Evolutionary conservation across 306 rosid genomes (phyloP).

Genomic region (Lupinus albus): DNA sequence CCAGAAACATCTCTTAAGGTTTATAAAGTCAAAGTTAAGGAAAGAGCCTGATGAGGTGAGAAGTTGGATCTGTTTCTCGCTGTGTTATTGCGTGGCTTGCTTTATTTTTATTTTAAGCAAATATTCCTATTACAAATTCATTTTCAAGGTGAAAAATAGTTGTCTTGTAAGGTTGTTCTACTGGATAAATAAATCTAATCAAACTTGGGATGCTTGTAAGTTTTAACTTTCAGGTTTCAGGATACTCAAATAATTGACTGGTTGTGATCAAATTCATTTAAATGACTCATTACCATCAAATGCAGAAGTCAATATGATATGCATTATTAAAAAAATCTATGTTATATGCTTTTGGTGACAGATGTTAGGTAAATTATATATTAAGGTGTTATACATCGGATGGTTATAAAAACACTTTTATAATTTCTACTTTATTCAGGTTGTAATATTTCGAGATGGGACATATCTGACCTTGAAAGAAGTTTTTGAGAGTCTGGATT

Average conservation of each 20-base stretch:
- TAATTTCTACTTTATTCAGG: constrained; percentile 54
- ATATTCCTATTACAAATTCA: no score
- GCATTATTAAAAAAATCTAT: neutral
- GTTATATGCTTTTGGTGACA: constrained; percentile 10
- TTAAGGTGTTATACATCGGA: constrained; percentile 28
- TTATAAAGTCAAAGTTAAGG: constrained; percentile 97
- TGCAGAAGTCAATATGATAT: neutral
- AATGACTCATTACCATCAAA: constrained; percentile 2
- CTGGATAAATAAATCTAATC: constrained; percentile 20
- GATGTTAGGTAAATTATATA: constrained; percentile 4
- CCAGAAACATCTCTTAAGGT: constrained; percentile 95
- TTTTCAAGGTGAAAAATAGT: neutral
- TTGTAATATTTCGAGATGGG: constrained; percentile 99
- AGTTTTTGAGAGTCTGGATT: constrained; percentile 97
- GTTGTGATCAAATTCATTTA: neutral
- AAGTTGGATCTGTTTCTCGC: constrained; percentile 28
- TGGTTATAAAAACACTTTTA: constrained; percentile 29
- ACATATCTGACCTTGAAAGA: constrained; percentile 97
- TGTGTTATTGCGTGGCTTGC: constrained; percentile 26
- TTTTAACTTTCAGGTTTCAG: neutral
- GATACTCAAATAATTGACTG: constrained; percentile 3
- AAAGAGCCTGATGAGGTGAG: constrained; percentile 99
- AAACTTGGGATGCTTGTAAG: neutral
- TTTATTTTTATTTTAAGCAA: neutral
- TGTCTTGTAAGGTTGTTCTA: constrained; percentile 16